These are phyloP conservation scores for Brettanomyces naardenensis DNA, from an alignment of 805 yeast genomes.

Conservation along the genomic window DNA sequence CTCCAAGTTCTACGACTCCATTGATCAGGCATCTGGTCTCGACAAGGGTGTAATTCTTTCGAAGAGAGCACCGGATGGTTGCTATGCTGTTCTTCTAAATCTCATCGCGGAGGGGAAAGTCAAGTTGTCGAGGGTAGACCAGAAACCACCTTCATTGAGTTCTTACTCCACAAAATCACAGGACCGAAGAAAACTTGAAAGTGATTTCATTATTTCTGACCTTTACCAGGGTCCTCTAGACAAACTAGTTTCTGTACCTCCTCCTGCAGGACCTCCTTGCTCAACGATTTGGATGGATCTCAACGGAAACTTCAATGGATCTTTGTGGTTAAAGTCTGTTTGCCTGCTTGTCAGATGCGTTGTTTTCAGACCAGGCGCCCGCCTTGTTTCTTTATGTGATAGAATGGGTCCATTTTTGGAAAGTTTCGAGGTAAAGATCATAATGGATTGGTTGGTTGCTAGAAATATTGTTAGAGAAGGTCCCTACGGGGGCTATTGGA, in stretches of 20 bases:
- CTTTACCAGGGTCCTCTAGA: conserved; percentile 6
- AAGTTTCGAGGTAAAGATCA: conserved; percentile 28
- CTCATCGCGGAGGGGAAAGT: conserved; percentile 36
- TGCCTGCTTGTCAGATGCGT: conserved; percentile 37
- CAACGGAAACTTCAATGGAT: conserved; percentile 47
- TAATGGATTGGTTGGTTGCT: conserved; percentile 38
- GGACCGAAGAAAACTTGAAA: conserved; percentile 59
- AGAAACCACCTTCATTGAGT: conserved; percentile 36
- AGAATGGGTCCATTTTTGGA: conserved; percentile 27
- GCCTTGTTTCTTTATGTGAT: conserved; percentile 13
- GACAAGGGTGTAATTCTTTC: conserved; percentile 49
- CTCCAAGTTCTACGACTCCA: conserved; percentile 33
- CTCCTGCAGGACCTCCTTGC: conserved; percentile 56
- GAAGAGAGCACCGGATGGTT: conserved; percentile 50
- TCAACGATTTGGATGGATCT: conserved; percentile 68
- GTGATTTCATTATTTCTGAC: conserved; percentile 44
- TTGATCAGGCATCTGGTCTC: conserved; percentile 17
- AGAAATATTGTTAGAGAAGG: conserved; percentile 31
- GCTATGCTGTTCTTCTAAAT: conserved; percentile 56
- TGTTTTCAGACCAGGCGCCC: conserved; percentile 50
- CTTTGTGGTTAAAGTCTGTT: conserved; percentile 53
- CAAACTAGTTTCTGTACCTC: conserved; percentile 25
- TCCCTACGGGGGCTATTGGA: conserved; percentile 34
- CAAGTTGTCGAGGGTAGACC: conserved; percentile 46
- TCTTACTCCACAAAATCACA: conserved; percentile 73